A percentile compares a stretch with the other conserved stretches of the same genome.
Evolutionary conservation across 2,329 filamentous ascomycete species (phyloP).

Genomic region (Fusarium sp.): DNA sequence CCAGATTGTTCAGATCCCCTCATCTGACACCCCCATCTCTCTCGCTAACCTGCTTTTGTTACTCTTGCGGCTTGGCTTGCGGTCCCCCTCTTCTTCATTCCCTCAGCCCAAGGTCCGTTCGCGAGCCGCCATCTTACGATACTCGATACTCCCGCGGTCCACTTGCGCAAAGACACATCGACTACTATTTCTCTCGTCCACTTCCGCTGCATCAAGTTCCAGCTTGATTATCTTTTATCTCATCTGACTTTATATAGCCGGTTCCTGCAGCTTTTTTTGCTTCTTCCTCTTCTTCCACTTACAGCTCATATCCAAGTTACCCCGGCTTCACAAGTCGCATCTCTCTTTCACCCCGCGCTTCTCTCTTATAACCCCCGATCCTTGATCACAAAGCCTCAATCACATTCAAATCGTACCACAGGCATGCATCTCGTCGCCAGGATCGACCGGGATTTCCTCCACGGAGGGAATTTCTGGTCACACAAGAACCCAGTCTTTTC

Average conservation of each 20-base stretch:
- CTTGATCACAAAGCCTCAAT: slow-evolving; percentile 10
- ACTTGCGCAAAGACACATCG: slow-evolving; percentile 17
- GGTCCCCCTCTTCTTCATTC: neutral
- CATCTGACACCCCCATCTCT: neutral
- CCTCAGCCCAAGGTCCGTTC: slow-evolving; percentile 22
- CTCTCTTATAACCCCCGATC: slow-evolving; percentile 15
- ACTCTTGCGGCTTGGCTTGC: neutral
- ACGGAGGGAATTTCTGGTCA: slow-evolving; percentile 32
- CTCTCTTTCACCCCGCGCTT: neutral
- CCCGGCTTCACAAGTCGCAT: neutral
- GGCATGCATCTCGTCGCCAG: slow-evolving; percentile 40
- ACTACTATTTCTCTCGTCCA: slow-evolving; percentile 16
- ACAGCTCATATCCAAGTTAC: neutral
- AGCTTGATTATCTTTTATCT: neutral
- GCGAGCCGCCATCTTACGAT: slow-evolving; percentile 37
- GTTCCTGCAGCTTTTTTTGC: neutral
- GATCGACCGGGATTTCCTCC: slow-evolving; percentile 38
- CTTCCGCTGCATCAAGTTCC: neutral
- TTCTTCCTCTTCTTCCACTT: neutral
- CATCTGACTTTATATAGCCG: neutral
- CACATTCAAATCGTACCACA: slow-evolving; percentile 9
- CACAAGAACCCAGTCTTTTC: slow-evolving; percentile 18
- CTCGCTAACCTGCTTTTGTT: slow-evolving; percentile 5
- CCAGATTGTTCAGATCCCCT: neutral
- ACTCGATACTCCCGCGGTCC: slow-evolving; percentile 34